Conservation (phyloP, 495 filamentous ascomycete genomes). For the Pyrenopolyporus hunteri region DNA sequence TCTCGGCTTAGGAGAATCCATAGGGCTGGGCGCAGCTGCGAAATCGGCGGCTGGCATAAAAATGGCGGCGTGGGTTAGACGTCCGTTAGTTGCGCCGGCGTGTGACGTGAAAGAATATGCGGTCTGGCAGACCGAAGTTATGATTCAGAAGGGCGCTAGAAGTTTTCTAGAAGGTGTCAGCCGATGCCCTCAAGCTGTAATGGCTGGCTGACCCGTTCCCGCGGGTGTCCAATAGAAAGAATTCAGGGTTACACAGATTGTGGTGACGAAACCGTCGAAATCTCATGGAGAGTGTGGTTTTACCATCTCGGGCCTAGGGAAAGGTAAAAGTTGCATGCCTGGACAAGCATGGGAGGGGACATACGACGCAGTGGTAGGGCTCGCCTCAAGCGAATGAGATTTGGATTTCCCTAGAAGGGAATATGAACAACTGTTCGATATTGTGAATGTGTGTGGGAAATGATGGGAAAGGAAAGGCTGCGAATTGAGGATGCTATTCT, state of each 20-base stretch:
- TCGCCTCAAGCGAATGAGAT: too few species aligned
- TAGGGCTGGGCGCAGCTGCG: slow-evolving; percentile 28
- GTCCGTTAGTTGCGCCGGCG: background rate
- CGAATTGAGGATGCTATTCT: too few species aligned
- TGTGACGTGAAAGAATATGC: background rate
- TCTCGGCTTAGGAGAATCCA: slow-evolving; percentile 19
- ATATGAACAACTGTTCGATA: too few species aligned
- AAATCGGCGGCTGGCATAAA: slow-evolving; percentile 18
- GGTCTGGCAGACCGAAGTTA: slow-evolving; percentile 21
- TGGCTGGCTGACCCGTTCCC: slow-evolving; percentile 20
- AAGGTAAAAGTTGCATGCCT: too few species aligned
- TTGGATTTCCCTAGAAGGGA: too few species aligned
- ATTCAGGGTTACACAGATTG: slow-evolving; percentile 24
- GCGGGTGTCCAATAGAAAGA: slow-evolving; percentile 28
- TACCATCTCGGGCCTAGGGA: too few species aligned
- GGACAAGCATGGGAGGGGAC: too few species aligned
- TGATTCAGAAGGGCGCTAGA: slow-evolving; percentile 40
- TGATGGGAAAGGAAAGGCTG: too few species aligned
- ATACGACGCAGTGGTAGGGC: too few species aligned
- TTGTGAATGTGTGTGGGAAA: too few species aligned
- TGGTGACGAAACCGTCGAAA: slow-evolving; percentile 2
- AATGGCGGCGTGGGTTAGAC: background rate
- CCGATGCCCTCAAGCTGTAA: slow-evolving; percentile 34
- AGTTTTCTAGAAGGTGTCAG: slow-evolving; percentile 51
- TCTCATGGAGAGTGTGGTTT: background rate